A percentile compares a stretch with the other conserved stretches of the same genome.
These are phyloP conservation scores for Tulasnella sp. DNA, from an alignment of 768 basidiomycete genomes.

Conservation along the genomic window DNA sequence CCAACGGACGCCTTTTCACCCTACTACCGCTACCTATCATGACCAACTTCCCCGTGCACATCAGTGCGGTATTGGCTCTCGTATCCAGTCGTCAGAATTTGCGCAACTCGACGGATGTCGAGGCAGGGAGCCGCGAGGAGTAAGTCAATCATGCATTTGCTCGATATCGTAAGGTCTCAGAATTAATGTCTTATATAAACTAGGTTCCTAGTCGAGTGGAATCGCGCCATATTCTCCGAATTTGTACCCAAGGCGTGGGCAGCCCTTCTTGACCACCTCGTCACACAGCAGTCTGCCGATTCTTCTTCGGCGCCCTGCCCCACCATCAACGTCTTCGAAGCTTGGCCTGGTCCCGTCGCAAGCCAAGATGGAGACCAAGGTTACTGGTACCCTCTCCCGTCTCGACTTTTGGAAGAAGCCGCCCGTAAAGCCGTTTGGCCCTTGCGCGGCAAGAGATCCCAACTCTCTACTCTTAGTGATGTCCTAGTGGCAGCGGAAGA, in stretches of 20 bases:
- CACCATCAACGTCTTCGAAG: conserved; percentile 31
- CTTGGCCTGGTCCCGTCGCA: conserved; percentile 36
- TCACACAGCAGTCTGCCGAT: conserved; percentile 24
- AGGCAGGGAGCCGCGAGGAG: conserved; percentile 40
- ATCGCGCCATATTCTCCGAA: conserved; percentile 38
- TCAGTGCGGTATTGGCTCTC: conserved; percentile 43
- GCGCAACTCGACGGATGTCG: conserved; percentile 37
- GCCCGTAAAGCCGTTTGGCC: not conserved
- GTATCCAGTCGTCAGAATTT: conserved; percentile 41
- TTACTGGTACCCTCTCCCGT: conserved; percentile 40
- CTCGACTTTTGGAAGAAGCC: conserved; percentile 29
- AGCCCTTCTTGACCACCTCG: conserved; percentile 29
- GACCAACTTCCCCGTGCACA: conserved; percentile 40
- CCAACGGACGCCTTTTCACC: conserved; percentile 40
- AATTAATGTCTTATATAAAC: not conserved
- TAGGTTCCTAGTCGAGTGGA: conserved; percentile 45
- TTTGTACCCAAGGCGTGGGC: conserved; percentile 43
- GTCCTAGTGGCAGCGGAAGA: not conserved
- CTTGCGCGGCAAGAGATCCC: not conserved
- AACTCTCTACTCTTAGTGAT: not conserved
- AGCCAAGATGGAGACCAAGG: conserved; percentile 27
- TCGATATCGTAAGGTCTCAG: conserved; percentile 25
- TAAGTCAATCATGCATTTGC: conserved; percentile 27
- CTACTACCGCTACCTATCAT: conserved; percentile 42
- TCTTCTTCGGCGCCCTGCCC: too few species aligned